Base-by-base conservation (phyloP, 148 eudicot genomes). In the Amaranthus cruentus region DNA sequence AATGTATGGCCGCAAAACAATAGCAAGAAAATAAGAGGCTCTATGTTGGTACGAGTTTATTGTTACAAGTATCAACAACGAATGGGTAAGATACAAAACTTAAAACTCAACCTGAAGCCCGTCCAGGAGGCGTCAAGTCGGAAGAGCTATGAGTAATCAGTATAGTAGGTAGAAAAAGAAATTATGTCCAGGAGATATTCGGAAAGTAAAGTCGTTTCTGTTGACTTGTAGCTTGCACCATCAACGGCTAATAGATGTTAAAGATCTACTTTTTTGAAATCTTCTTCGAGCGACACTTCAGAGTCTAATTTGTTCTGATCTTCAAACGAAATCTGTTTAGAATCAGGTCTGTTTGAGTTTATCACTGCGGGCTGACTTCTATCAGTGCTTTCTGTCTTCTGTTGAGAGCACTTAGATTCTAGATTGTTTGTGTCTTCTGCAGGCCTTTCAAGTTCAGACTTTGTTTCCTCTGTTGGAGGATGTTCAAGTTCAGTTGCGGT, bases 101-200 rank as follows among this genome's bases (percentile, higher is more conserved):
- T 47, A 46, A 65, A 63, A 46, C 55, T 53, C 68, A 74, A 49
- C 46, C 73, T 55, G 60, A 13, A 56, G 62, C 73, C 62, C 5
- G n/a, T 28, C 38, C 38, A 6, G 14, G 56, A 42, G 44, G 47
- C 14, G n/a, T 68, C 58, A 49, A 6, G 9, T 48, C 15, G 15
- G 60, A 28, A 5, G 18, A 56, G 60, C 18, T 28, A 60, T 28
- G 44, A 7, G 44, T 28, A 60, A 4, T 28, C 38, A 28, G 38
- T 28, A 28, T 28, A 28, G 38, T 28, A 28, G 43, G n/a, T 28
- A 9, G 50, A n/a, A n/a, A 46, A 3, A 38, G 6, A 15, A 46
- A 18, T n/a, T 18, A 43, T 55, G 73, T 15, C 15, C n/a, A n/a
- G 7, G 42, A 70, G 44, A 70, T 70, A 44, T 55, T 55, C 61